phyloP scores from a whole-genome alignment of 2,329 filamentous ascomycete genomes.

The Chaetomiaceae sp. region DNA sequence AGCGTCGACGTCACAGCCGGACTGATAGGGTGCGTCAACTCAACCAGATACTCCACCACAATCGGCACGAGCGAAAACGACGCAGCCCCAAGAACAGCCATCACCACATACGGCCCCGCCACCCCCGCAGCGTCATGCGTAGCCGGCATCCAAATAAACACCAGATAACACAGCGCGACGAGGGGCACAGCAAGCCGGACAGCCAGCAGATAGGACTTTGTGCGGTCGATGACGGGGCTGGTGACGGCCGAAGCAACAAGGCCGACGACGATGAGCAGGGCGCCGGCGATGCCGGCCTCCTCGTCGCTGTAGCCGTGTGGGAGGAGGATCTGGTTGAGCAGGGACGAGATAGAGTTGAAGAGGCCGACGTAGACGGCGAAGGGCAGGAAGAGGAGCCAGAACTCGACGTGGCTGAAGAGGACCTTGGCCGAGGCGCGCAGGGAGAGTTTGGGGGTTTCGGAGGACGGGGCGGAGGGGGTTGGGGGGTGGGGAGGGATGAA shows the following conservation, averaged over 20 bases:
- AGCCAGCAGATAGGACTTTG: conserved; percentile 69
- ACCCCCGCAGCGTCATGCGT: conserved; percentile 47
- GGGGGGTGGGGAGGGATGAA: conserved; percentile 75
- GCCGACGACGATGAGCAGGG: conserved; percentile 82
- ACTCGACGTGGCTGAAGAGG: conserved; percentile 58
- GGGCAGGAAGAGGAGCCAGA: conserved; percentile 77
- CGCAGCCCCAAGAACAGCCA: conserved; percentile 71
- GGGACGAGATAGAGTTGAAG: conserved; percentile 86
- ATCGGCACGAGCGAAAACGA: conserved; percentile 79
- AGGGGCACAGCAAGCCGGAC: conserved; percentile 73
- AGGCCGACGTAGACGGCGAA: conserved; percentile 82
- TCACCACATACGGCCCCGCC: conserved; percentile 67
- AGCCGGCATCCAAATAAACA: conserved; percentile 73
- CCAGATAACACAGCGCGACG: conserved; percentile 67
- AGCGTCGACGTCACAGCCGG: conserved; percentile 81
- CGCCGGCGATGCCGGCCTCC: conserved; percentile 84
- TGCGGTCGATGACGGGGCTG: conserved; percentile 79
- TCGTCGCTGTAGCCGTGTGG: conserved; percentile 82
- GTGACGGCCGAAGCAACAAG: conserved; percentile 70
- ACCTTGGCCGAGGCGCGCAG: conserved; percentile 49
- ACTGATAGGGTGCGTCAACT: conserved; percentile 79
- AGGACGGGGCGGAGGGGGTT: conserved; percentile 68
- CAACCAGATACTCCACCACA: conserved; percentile 78
- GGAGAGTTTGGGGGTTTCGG: conserved; percentile 51
- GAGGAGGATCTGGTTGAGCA: conserved; percentile 83